phyloP scores from a whole-genome alignment of 2,329 filamentous ascomycete species.

The Talaromyces verruculosus region DNA sequence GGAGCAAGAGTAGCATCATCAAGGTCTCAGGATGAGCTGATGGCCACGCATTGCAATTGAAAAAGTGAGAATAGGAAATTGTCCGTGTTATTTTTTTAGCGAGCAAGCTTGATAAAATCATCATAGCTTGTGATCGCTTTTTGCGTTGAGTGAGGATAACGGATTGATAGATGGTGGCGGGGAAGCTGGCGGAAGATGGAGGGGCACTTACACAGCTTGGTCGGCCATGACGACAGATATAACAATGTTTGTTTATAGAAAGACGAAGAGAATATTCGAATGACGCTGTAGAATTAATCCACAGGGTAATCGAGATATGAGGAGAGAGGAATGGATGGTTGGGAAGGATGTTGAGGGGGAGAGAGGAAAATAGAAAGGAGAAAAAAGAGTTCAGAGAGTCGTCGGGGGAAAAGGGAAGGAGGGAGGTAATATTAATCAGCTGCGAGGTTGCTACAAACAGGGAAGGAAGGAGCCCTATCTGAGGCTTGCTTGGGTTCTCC shows the following conservation, averaged over 20 bases:
- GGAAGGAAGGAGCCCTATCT: slow-evolving; percentile 5
- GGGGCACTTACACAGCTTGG: slow-evolving; percentile 46
- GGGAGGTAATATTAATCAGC: slow-evolving; percentile 16
- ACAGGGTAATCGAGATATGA: slow-evolving; percentile 13
- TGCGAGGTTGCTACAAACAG: slow-evolving; percentile 16
- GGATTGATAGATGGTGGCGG: slow-evolving; percentile 17
- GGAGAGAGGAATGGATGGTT: slow-evolving; percentile 19
- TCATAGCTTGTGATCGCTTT: neutral
- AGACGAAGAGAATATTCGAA: slow-evolving; percentile 2
- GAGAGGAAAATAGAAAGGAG: slow-evolving; percentile 22
- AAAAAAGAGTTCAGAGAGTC: slow-evolving; percentile 15
- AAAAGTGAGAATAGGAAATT: neutral
- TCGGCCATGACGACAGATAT: slow-evolving; percentile 41
- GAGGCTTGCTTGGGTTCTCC: neutral
- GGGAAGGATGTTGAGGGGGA: slow-evolving; percentile 18
- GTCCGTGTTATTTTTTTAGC: neutral
- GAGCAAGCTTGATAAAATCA: neutral
- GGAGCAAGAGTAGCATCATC: neutral
- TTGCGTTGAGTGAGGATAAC: slow-evolving; percentile 12
- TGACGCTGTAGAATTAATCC: slow-evolving; percentile 17
- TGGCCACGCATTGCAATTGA: neutral
- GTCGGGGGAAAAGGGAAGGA: slow-evolving; percentile 16
- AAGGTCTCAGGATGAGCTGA: neutral
- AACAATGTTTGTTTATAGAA: neutral
- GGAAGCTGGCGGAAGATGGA: slow-evolving; percentile 20